phyloP scores from a whole-genome alignment of 2,329 filamentous ascomycete species.

The Beauveria rudraprayagi region DNA sequence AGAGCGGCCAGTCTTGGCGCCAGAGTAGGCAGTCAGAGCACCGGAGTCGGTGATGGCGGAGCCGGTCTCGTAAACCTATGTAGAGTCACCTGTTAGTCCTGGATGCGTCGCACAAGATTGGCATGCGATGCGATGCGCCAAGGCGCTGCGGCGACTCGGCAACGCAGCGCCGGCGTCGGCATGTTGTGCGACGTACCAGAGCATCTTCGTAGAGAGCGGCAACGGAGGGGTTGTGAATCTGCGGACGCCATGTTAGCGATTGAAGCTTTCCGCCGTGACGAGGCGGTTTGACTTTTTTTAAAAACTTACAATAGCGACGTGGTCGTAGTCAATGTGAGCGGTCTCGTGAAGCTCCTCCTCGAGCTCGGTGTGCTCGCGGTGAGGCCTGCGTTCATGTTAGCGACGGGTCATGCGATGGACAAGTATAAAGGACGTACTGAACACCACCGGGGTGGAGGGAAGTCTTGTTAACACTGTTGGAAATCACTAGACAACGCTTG shows the following conservation, averaged over 20 bases:
- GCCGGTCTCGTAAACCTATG: constrained; percentile 73
- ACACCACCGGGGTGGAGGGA: constrained; percentile 85
- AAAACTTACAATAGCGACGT: constrained; percentile 82
- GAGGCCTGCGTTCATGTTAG: constrained; percentile 50
- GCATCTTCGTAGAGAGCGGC: constrained; percentile 98
- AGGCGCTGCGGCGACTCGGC: not conserved
- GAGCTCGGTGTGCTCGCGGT: constrained; percentile 86
- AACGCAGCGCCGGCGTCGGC: not conserved
- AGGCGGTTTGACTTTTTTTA: not conserved
- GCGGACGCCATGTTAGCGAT: not conserved
- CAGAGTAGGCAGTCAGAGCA: constrained; percentile 93
- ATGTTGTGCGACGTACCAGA: constrained; percentile 39
- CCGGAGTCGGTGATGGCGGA: constrained; percentile 95
- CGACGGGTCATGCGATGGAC: constrained; percentile 14
- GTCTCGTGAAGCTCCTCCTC: constrained; percentile 95
- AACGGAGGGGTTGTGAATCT: constrained; percentile 87
- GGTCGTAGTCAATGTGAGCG: constrained; percentile 98
- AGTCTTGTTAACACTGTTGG: constrained; percentile 76
- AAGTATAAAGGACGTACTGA: constrained; percentile 53
- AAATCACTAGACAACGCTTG: constrained; percentile 36
- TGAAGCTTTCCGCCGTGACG: not conserved
- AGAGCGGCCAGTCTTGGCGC: constrained; percentile 94
- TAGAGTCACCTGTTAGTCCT: constrained; percentile 17
- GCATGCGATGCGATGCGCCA: constrained; percentile 26
- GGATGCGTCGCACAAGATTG: not conserved